These are phyloP conservation scores for Fusarium stilboides DNA, from an alignment of 2,329 filamentous ascomycete genomes.

Conservation along the genomic window DNA sequence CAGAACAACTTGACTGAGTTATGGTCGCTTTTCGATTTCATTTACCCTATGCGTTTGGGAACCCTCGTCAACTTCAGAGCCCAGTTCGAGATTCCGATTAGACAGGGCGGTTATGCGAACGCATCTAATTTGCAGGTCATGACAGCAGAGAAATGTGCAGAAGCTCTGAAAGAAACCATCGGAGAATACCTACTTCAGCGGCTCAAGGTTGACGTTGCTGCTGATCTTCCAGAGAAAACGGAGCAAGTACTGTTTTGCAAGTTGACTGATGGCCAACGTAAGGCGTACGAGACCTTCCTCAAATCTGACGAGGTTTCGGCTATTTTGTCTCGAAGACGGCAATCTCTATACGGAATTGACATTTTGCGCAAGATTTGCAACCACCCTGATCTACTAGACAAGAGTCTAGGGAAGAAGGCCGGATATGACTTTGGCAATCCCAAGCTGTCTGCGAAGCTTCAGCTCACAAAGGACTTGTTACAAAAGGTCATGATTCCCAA, in stretches of 20 bases:
- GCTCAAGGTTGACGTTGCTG: conserved; percentile 92
- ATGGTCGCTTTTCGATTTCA: conserved; percentile 98
- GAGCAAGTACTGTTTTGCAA: conserved; percentile 98
- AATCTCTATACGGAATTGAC: conserved; percentile 91
- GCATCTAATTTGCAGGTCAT: conserved; percentile 95
- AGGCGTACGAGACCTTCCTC: conserved; percentile 86
- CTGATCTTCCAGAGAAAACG: conserved; percentile 94
- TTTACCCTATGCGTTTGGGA: conserved; percentile 95
- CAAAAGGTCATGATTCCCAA: conserved; percentile 87
- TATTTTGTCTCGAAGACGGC: conserved; percentile 80
- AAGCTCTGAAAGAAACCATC: conserved; percentile 93
- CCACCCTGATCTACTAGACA: conserved; percentile 90
- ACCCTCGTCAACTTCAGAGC: conserved; percentile 91
- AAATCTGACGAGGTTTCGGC: conserved; percentile 87
- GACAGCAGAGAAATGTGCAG: conserved; percentile 93
- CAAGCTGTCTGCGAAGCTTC: conserved; percentile 92
- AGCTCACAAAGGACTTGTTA: conserved; percentile 89
- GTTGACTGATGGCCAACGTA: conserved; percentile 81
- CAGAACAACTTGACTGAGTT: conserved; percentile 96
- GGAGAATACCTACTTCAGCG: conserved; percentile 93
- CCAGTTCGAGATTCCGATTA: conserved; percentile 95
- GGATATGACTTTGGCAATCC: conserved; percentile 84
- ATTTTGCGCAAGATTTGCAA: conserved; percentile 97
- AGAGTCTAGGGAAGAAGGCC: conserved; percentile 65
- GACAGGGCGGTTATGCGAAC: conserved; percentile 93